Percentiles rank a stretch among this genome's conserved stretches.
phyloP scores from a whole-genome alignment of 2,329 filamentous ascomycete species.

The Lasiodiplodia theobromae region DNA sequence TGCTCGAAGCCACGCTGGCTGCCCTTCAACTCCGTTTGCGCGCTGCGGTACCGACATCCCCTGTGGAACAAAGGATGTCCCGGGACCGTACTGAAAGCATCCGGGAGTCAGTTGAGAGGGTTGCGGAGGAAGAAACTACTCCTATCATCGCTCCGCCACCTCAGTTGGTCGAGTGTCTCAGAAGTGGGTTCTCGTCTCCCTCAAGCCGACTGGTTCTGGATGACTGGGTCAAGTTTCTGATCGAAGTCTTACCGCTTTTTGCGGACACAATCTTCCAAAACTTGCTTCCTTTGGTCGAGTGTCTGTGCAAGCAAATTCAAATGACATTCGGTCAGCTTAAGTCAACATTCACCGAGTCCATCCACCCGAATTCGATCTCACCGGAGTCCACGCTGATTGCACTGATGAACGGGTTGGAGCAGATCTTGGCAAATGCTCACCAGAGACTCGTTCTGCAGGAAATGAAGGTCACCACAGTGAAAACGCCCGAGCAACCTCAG shows the following conservation, averaged over 20 bases:
- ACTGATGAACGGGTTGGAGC: constrained; percentile 92
- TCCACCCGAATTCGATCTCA: constrained; percentile 41
- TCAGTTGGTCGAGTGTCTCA: constrained; percentile 81
- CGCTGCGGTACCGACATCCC: neutral
- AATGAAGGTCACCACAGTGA: constrained; percentile 69
- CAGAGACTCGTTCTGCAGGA: constrained; percentile 82
- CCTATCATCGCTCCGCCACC: constrained; percentile 64
- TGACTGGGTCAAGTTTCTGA: constrained; percentile 88
- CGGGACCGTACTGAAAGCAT: constrained; percentile 23
- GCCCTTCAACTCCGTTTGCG: constrained; percentile 68
- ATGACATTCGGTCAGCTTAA: constrained; percentile 75
- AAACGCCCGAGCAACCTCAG: constrained; percentile 82
- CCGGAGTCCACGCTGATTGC: constrained; percentile 80
- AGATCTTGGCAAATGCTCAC: constrained; percentile 85
- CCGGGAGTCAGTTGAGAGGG: constrained; percentile 51
- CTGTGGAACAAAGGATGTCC: constrained; percentile 10
- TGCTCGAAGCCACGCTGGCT: constrained; percentile 80
- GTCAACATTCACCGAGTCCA: constrained; percentile 61
- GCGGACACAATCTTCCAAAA: constrained; percentile 86
- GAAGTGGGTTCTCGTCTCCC: constrained; percentile 77
- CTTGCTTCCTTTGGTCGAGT: constrained; percentile 88
- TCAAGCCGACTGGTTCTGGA: constrained; percentile 81
- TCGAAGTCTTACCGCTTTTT: constrained; percentile 84
- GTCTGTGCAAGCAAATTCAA: constrained; percentile 80
- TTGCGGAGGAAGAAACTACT: constrained; percentile 38